Evolutionary conservation across 768 basidiomycete genomes (phyloP).

Genomic region (Xerocomus spinulosus): DNA sequence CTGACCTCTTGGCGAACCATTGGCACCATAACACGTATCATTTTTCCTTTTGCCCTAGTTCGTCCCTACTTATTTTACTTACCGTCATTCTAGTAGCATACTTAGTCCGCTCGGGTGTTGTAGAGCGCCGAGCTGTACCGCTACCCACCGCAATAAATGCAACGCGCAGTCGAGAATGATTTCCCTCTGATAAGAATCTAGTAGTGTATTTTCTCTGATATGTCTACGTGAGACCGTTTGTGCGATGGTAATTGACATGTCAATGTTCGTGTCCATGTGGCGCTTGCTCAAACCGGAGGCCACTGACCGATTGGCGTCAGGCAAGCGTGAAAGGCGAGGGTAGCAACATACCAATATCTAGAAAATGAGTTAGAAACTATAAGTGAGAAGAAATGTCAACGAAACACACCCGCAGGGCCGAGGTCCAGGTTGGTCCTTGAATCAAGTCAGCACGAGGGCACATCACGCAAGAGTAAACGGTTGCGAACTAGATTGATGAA

Average conservation of each 20-base stretch:
- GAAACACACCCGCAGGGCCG: conserved; percentile 81
- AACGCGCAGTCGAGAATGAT: conserved; percentile 13
- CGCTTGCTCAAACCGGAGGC: conserved; percentile 84
- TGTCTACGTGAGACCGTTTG: not conserved
- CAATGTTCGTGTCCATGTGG: conserved; percentile 55
- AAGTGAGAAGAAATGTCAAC: not conserved
- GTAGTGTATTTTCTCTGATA: conserved; percentile 11
- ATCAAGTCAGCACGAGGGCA: conserved; percentile 6
- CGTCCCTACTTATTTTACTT: conserved; percentile 28
- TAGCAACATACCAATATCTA: conserved; percentile 46
- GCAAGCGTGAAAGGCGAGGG: not conserved
- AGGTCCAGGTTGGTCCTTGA: conserved; percentile 82
- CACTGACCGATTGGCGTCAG: conserved; percentile 43
- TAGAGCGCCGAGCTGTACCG: conserved; percentile 32
- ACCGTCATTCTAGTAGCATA: conserved; percentile 32
- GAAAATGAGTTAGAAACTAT: conserved; percentile 9
- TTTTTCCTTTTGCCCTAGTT: conserved; percentile 16
- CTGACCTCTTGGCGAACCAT: conserved; percentile 18
- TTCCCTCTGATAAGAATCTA: conserved; percentile 3
- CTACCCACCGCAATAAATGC: conserved; percentile 27
- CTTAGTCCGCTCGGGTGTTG: conserved; percentile 25
- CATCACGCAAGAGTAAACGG: not conserved
- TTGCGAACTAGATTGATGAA: conserved; percentile 86
- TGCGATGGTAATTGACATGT: not conserved
- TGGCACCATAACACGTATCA: conserved; percentile 15